Evolutionary conservation across 176 grass and related monocot species (phyloP).

Genomic region (sorghum (Sorghum bicolor)): DNA sequence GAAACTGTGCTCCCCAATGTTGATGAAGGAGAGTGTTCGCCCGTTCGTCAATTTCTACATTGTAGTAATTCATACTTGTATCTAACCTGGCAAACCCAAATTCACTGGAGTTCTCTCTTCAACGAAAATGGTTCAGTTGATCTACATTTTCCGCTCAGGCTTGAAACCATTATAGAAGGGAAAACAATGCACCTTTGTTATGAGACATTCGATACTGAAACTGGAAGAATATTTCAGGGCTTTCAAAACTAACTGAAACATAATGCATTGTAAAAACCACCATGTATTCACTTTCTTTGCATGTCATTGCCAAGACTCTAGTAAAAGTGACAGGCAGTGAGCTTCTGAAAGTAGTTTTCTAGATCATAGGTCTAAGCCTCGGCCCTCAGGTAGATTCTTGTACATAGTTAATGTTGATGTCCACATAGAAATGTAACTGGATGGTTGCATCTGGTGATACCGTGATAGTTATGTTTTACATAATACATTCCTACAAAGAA

Average conservation of each 20-base stretch:
- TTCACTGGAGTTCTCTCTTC: neutral
- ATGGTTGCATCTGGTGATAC: constrained; percentile 15
- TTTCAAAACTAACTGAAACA: neutral
- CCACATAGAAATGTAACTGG: neutral
- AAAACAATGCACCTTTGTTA: neutral
- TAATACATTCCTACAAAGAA: neutral
- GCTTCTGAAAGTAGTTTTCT: neutral
- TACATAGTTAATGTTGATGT: neutral
- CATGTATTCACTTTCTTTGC: neutral
- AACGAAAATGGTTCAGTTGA: neutral
- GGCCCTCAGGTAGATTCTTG: neutral
- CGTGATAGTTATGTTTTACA: constrained; percentile 36
- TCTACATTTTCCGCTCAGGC: neutral
- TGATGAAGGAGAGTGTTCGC: neutral
- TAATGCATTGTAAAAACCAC: neutral
- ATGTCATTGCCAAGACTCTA: neutral
- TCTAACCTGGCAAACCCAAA: neutral
- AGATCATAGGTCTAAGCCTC: neutral
- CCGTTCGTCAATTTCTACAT: neutral
- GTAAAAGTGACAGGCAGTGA: neutral
- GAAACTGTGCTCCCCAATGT: neutral
- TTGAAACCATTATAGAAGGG: neutral
- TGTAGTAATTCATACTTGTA: neutral
- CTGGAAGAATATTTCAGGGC: neutral
- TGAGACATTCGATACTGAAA: neutral